These are phyloP conservation scores for Stevia rebaudiana DNA, from an alignment of 140 eudicot species.

Conservation along the genomic window DNA sequence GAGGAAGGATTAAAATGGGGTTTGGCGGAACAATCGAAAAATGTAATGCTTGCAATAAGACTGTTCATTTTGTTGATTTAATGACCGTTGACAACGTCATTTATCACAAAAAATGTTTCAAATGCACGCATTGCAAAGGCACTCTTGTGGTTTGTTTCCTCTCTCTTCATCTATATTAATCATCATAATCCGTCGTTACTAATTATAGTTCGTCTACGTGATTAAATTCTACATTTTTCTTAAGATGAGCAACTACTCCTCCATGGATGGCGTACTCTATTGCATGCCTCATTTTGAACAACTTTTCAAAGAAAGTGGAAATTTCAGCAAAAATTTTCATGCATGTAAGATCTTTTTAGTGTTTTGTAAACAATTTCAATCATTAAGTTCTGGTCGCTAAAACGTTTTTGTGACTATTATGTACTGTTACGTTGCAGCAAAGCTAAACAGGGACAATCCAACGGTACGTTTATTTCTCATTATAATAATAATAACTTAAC, in stretches of 20 bases:
- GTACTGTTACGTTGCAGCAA: constrained; percentile 44
- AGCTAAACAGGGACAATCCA: constrained; percentile 48
- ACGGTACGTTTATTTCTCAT: constrained; percentile 32
- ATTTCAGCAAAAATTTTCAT: constrained; percentile 47
- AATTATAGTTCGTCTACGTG: no score
- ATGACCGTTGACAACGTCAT: constrained; percentile 78
- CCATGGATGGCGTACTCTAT: constrained; percentile 43
- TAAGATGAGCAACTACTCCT: constrained; percentile 45
- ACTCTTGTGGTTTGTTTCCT: constrained; percentile 72
- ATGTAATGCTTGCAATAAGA: constrained; percentile 96
- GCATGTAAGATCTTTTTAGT: constrained; percentile 36
- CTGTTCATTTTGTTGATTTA: constrained; percentile 90
- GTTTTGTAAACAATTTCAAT: not conserved
- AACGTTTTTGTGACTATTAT: no score
- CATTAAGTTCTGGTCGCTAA: no score
- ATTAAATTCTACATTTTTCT: no score
- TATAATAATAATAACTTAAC: not conserved
- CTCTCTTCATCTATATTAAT: not conserved
- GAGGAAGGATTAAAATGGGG: constrained; percentile 35
- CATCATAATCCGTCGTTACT: no score
- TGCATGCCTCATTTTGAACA: constrained; percentile 59
- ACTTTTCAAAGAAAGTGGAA: constrained; percentile 48
- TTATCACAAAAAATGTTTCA: constrained; percentile 87
- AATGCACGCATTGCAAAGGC: constrained; percentile 95
- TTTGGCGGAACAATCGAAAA: constrained; percentile 90